phyloP scores from a whole-genome alignment of 208 protist species.

The Leishmania amazonensis region DNA sequence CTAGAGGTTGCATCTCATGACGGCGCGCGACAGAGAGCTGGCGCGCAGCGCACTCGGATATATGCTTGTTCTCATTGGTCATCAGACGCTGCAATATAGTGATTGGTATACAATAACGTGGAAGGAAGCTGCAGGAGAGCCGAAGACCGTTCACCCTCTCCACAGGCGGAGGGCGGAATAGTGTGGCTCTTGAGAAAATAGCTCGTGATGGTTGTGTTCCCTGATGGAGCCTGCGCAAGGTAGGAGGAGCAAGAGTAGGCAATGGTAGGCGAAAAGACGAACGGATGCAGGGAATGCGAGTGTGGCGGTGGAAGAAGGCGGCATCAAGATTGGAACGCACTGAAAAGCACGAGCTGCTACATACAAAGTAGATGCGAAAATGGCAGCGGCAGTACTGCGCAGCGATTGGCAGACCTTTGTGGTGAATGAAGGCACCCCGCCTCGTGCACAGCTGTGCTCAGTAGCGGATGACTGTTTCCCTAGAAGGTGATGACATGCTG shows the following conservation, averaged over 20 bases:
- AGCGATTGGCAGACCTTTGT: background rate
- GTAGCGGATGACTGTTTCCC: background rate
- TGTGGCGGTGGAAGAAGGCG: background rate
- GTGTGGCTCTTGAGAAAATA: background rate
- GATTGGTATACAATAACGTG: background rate
- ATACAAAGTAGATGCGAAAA: background rate
- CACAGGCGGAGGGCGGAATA: background rate
- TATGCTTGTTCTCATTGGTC: constrained; percentile 69
- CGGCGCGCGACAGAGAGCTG: constrained; percentile 16
- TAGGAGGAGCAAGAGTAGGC: background rate
- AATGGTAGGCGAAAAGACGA: constrained; percentile 1
- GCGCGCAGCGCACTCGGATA: constrained; percentile 36
- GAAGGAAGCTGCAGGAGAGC: background rate
- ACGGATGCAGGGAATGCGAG: background rate
- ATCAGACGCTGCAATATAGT: constrained; percentile 21
- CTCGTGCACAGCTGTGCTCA: background rate
- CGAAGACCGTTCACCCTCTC: background rate
- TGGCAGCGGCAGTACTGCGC: background rate
- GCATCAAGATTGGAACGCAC: background rate
- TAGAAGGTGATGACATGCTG: background rate
- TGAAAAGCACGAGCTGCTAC: too few relatives aligned
- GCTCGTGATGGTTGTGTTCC: background rate
- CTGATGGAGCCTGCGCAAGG: background rate
- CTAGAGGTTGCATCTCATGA: constrained; percentile 44
- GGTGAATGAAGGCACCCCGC: background rate